Conservation (phyloP, 257 asterid genomes). For the Henckelia pumila region DNA sequence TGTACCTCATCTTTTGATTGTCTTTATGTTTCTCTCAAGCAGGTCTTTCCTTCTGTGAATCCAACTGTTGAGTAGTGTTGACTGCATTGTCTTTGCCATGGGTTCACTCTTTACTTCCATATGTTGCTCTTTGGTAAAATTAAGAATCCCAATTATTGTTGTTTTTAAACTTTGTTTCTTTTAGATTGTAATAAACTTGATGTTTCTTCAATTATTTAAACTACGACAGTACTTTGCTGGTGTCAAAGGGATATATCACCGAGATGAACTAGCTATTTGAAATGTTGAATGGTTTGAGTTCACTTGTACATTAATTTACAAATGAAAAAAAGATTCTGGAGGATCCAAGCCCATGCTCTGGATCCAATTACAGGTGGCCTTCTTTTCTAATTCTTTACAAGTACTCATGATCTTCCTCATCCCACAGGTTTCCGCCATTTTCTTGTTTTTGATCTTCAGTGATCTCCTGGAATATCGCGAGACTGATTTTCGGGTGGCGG, state of each 20-base stretch:
- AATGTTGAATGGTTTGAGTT: neutral
- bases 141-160: neutral
- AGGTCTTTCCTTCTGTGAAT: constrained; percentile 84
- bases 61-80: constrained; percentile 69
- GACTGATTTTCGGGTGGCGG: constrained; percentile 43
- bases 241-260: neutral
- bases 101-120: constrained; percentile 93
- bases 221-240: neutral
- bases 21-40: constrained; percentile 33
- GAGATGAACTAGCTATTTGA: neutral
- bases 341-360: neutral
- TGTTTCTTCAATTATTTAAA: neutral
- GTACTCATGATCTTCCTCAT: constrained; percentile 35
- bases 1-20: neutral
- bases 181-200: neutral
- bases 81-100: constrained; percentile 88
- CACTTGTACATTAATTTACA: neutral
- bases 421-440: constrained; percentile 29
- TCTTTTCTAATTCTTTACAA: constrained; percentile 23
- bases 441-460: constrained; percentile 55
- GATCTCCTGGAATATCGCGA: constrained; percentile 46
- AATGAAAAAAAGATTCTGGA: neutral
- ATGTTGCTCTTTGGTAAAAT: constrained; percentile 87
- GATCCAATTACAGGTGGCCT: constrained; percentile 25
- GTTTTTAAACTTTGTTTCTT: constrained; percentile 1